phyloP scores from a whole-genome alignment of 106 monocot species.

The Chionographis japonica region DNA sequence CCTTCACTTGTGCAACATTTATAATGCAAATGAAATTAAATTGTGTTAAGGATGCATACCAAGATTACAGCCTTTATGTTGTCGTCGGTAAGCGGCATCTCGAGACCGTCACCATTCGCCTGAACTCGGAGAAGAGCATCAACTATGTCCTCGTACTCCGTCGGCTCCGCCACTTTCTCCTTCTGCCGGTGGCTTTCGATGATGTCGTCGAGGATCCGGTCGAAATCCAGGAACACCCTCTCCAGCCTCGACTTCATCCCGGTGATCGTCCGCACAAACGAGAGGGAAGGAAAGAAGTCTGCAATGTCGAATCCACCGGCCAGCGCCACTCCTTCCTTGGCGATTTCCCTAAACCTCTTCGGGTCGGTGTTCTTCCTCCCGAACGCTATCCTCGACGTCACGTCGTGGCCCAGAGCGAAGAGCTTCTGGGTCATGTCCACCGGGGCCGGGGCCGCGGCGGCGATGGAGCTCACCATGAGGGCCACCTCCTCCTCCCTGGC shows the following conservation, averaged over 20 bases:
- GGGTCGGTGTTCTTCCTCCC: slow-evolving; percentile 10
- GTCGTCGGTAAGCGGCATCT: background rate
- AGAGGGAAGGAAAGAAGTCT: slow-evolving; percentile 28
- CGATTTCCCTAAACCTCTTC: background rate
- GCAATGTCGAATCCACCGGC: slow-evolving; percentile 8
- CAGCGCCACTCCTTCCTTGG: background rate
- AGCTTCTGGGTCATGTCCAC: slow-evolving; percentile 14
- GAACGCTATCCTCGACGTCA: slow-evolving; percentile 1
- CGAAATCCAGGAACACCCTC: background rate
- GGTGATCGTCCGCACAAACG: background rate
- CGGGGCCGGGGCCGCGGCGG: background rate
- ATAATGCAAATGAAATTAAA: too few relatives aligned
- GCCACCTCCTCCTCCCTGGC: slow-evolving; percentile 6
- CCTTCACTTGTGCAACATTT: too few relatives aligned
- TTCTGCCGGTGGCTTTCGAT: background rate
- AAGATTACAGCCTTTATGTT: slow-evolving; percentile 9
- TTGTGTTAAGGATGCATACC: background rate
- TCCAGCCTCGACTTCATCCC: background rate
- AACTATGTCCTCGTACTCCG: background rate
- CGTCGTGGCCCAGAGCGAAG: background rate
- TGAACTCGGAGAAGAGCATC: slow-evolving; percentile 24
- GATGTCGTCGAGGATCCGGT: slow-evolving; percentile 1
- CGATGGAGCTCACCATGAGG: background rate
- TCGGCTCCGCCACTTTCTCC: background rate
- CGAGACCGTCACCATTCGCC: background rate